Conservation (phyloP, 2,329 filamentous ascomycete genomes). For the Exutisphaerella laricina region DNA sequence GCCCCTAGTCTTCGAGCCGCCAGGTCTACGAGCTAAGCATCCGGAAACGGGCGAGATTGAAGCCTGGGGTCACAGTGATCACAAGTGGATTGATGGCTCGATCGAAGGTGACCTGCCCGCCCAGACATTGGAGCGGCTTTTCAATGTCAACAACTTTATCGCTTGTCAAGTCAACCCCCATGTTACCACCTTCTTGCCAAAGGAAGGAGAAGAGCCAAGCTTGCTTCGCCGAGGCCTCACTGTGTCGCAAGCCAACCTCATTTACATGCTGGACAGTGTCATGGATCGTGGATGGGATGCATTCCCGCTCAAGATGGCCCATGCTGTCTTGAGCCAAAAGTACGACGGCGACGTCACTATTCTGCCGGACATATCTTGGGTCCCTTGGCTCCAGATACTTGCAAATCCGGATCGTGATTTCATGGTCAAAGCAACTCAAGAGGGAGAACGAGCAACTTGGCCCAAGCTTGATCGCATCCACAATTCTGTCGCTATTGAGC, state of each 20-base stretch:
- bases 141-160: slow-evolving; percentile 98
- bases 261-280: slow-evolving; percentile 15
- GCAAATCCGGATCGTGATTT: slow-evolving; percentile 82
- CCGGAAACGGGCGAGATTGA: slow-evolving; percentile 65
- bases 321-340: slow-evolving; percentile 76
- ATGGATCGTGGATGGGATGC: slow-evolving; percentile 18
- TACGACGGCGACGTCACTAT: slow-evolving; percentile 97
- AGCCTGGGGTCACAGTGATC: slow-evolving; percentile 80
- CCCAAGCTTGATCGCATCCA: slow-evolving; percentile 78
- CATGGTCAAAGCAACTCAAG: slow-evolving; percentile 70
- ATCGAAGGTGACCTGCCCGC: slow-evolving; percentile 93
- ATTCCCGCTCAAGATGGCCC: slow-evolving; percentile 44
- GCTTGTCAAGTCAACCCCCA: slow-evolving; percentile 96
- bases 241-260: slow-evolving; percentile 10
- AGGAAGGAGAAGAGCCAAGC: slow-evolving; percentile 56
- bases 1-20: slow-evolving; percentile 76
- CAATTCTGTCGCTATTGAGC: slow-evolving; percentile 82
- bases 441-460: slow-evolving; percentile 85
- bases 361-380: slow-evolving; percentile 68
- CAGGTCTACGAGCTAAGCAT: slow-evolving; percentile 76
- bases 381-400: slow-evolving; percentile 70
- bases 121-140: slow-evolving; percentile 85
- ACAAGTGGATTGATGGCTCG: slow-evolving; percentile 88
- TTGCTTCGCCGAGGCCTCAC: slow-evolving; percentile 17
- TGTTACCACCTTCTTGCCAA: slow-evolving; percentile 76